Conservation (phyloP, 208 protist genomes). For the Leishmania aethiopica region DNA sequence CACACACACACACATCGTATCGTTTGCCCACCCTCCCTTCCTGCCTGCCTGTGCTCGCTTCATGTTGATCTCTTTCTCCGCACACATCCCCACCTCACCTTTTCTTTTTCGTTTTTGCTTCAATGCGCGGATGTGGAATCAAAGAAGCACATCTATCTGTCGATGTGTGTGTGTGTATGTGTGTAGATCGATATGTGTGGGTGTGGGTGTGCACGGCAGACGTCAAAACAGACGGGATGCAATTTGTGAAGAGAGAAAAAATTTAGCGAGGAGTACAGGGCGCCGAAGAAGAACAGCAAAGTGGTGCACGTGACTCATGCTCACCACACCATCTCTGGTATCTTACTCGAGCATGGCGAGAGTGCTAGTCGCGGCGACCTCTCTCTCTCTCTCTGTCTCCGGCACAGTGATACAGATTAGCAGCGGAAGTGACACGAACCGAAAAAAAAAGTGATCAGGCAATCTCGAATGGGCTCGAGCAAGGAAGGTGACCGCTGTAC, state of each 20-base stretch:
- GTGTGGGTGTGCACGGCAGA: no score
- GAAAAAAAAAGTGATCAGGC: neutral
- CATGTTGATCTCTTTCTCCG: neutral
- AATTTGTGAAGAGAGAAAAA: slow-evolving; percentile 5
- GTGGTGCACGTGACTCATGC: neutral
- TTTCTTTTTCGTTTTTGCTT: no score
- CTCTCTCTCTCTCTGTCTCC: neutral
- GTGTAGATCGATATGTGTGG: no score
- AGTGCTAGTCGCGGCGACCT: neutral
- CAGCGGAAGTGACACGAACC: neutral
- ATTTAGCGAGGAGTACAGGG: neutral
- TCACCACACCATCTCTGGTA: neutral
- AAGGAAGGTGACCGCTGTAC: neutral
- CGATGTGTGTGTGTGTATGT: no score
- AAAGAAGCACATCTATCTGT: no score
- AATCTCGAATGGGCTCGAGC: neutral
- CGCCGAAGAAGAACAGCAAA: neutral
- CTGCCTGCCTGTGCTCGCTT: neutral
- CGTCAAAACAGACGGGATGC: no score
- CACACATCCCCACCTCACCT: neutral
- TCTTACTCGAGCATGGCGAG: neutral
- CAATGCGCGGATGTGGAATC: no score
- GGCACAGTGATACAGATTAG: neutral
- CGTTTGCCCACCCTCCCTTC: neutral
- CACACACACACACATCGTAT: neutral